phyloP scores from a whole-genome alignment of 345 rosid species.

The Salix brachista region DNA sequence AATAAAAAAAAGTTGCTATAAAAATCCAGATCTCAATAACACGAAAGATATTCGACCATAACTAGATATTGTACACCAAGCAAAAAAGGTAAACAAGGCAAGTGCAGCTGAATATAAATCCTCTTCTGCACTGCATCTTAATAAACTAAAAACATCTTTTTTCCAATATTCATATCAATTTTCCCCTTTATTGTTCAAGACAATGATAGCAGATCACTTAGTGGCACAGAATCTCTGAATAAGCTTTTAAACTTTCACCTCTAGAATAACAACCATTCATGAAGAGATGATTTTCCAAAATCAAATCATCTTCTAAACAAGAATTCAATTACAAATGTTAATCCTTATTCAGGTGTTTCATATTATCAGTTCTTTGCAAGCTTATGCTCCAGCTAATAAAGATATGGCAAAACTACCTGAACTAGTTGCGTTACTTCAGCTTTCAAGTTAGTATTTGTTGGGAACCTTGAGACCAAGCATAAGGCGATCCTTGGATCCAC shows the following conservation, averaged over 20 bases:
- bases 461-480: slow-evolving; percentile 78
- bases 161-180: not conserved
- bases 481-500: slow-evolving; percentile 91
- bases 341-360: not conserved
- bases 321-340: not conserved
- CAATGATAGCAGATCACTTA: not conserved
- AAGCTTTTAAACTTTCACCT: not conserved
- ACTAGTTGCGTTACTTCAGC: slow-evolving; percentile 84
- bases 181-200: not conserved
- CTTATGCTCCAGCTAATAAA: not conserved
- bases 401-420: slow-evolving; percentile 52
- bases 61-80: not conserved
- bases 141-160: not conserved
- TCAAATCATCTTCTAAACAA: not conserved
- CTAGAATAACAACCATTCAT: not conserved
- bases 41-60: not conserved
- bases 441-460: slow-evolving; percentile 62
- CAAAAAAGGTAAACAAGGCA: not conserved
- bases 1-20: not conserved
- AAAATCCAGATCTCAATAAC: not conserved
- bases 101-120: not conserved
- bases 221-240: not conserved
- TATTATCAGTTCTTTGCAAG: not conserved
- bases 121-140: not conserved
- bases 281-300: not conserved